These are phyloP conservation scores for Eimeria praecox DNA, from an alignment of 169 alveolate species.

Conservation along the genomic window DNA sequence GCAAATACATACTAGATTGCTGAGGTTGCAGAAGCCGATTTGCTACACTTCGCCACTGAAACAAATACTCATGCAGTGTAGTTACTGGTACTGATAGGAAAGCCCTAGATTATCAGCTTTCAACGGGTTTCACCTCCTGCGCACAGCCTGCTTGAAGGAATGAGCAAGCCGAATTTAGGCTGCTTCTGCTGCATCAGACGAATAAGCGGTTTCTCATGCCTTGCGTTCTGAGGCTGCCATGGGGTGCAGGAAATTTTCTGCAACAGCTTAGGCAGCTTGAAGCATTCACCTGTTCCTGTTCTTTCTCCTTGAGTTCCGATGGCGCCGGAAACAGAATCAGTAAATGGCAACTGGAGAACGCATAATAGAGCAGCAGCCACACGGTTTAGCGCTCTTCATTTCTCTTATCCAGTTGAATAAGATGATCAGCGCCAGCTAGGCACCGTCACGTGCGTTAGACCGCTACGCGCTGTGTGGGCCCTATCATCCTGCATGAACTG, in stretches of 20 bases:
- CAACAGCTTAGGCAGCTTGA: background rate
- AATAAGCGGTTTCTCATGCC: background rate
- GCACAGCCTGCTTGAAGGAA: too few relatives aligned
- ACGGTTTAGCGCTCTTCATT: too few relatives aligned
- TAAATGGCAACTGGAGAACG: too few relatives aligned
- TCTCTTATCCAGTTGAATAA: too few relatives aligned
- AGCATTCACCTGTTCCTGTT: too few relatives aligned
- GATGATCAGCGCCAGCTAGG: too few relatives aligned
- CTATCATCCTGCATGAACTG: too few relatives aligned
- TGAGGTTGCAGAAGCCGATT: background rate
- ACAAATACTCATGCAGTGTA: background rate
- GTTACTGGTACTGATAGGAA: background rate
- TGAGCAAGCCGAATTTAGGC: background rate
- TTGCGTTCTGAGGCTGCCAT: background rate
- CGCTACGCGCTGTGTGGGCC: too few relatives aligned
- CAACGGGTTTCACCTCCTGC: background rate
- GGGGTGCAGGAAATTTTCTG: background rate
- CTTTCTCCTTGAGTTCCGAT: too few relatives aligned
- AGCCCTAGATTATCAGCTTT: background rate
- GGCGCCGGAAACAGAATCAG: too few relatives aligned
- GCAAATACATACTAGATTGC: background rate
- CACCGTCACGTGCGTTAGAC: too few relatives aligned
- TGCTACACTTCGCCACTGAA: background rate
- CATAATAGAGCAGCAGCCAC: too few relatives aligned
- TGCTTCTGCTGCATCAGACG: background rate